These are phyloP conservation scores for Pseudocercospora fuligena DNA, from an alignment of 2,329 filamentous ascomycete genomes.

Conservation along the genomic window DNA sequence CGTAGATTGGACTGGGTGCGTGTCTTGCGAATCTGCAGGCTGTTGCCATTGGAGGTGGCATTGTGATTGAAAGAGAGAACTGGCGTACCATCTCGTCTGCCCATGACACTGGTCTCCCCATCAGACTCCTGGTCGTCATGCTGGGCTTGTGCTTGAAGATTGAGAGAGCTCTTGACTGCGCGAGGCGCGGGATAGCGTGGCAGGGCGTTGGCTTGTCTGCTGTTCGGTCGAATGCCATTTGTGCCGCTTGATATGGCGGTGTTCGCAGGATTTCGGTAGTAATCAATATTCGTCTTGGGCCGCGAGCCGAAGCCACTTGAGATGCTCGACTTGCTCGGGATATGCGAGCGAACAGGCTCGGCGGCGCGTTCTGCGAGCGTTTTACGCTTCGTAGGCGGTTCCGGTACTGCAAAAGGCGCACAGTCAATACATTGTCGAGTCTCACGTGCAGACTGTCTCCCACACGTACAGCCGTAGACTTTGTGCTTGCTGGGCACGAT, in stretches of 20 bases:
- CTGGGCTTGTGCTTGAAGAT: conserved; percentile 12
- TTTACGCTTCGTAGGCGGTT: conserved; percentile 57
- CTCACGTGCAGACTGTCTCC: not conserved
- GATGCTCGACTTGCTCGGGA: conserved; percentile 29
- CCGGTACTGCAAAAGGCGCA: conserved; percentile 43
- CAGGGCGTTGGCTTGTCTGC: conserved; percentile 47
- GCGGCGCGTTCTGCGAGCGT: conserved; percentile 55
- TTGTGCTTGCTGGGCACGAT: conserved; percentile 53
- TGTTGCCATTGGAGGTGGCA: conserved; percentile 25
- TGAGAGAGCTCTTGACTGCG: conserved; percentile 18
- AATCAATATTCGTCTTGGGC: conserved; percentile 41
- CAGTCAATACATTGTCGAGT: not conserved
- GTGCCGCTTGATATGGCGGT: conserved; percentile 45
- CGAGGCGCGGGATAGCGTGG: conserved; percentile 20
- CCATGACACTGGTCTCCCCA: conserved; percentile 35
- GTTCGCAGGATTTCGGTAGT: conserved; percentile 49
- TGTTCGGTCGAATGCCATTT: conserved; percentile 50
- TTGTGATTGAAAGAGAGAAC: conserved; percentile 45
- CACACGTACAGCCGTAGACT: conserved; percentile 51
- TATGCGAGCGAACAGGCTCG: conserved; percentile 48
- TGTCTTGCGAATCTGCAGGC: conserved; percentile 39
- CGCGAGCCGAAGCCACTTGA: conserved; percentile 29
- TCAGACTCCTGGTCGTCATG: conserved; percentile 46
- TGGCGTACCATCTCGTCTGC: conserved; percentile 53
- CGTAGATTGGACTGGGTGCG: conserved; percentile 37